These are phyloP conservation scores for Orbilia brochopaga DNA, from an alignment of 2,329 filamentous ascomycete species.

Conservation along the genomic window DNA sequence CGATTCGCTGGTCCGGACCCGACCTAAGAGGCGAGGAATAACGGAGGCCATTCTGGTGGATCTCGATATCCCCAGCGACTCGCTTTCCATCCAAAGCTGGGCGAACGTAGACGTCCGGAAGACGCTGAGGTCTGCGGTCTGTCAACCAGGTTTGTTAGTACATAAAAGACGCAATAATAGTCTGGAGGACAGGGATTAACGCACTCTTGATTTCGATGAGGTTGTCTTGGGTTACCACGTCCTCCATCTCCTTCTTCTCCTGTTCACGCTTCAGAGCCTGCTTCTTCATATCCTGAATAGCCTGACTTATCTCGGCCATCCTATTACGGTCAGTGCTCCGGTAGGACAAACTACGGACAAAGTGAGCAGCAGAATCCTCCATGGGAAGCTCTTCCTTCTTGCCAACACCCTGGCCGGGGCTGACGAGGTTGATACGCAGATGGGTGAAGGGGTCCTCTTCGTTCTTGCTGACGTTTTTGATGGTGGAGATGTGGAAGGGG, in stretches of 20 bases:
- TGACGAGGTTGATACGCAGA: slow-evolving; percentile 94
- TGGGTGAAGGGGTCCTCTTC: slow-evolving; percentile 94
- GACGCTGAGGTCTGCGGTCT: slow-evolving; percentile 77
- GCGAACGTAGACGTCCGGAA: slow-evolving; percentile 94
- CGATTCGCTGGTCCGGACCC: slow-evolving; percentile 73
- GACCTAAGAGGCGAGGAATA: slow-evolving; percentile 83
- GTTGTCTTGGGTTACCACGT: slow-evolving; percentile 98
- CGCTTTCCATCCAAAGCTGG: slow-evolving; percentile 96
- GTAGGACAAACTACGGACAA: slow-evolving; percentile 93
- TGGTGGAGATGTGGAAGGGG: slow-evolving; percentile 96
- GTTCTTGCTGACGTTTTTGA: slow-evolving; percentile 98
- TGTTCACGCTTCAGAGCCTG: slow-evolving; percentile 90
- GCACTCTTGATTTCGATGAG: slow-evolving; percentile 84
- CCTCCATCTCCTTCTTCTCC: slow-evolving; percentile 99
- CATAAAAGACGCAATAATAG: slow-evolving; percentile 58
- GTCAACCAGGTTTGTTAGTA: slow-evolving; percentile 62
- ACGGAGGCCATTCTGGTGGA: slow-evolving; percentile 97
- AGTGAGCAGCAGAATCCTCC: slow-evolving; percentile 93
- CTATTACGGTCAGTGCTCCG: slow-evolving; percentile 86
- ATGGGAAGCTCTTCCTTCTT: slow-evolving; percentile 92
- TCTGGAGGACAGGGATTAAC: slow-evolving; percentile 58
- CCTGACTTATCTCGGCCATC: slow-evolving; percentile 86
- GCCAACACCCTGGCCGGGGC: slow-evolving; percentile 94
- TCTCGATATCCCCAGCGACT: slow-evolving; percentile 92
- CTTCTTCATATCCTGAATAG: slow-evolving; percentile 96